These are phyloP conservation scores for Kodamaea kaohsiungensis DNA, from an alignment of 805 yeast genomes.

Conservation along the genomic window DNA sequence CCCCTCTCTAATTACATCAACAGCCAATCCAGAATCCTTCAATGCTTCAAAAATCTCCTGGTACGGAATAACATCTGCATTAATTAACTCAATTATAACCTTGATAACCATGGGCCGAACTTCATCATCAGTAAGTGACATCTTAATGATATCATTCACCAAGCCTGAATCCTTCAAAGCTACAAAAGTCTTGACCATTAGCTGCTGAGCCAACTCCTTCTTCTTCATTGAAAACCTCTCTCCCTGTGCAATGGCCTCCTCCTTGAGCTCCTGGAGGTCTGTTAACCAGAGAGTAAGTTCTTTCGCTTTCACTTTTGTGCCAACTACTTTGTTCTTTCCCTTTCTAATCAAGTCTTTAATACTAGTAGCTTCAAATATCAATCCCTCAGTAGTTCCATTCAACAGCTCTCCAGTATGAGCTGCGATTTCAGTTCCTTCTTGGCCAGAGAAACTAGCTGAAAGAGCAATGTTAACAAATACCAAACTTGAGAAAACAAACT, in stretches of 20 bases:
- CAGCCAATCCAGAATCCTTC: conserved; percentile 30
- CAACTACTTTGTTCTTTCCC: neutral
- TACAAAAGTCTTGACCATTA: conserved; percentile 21
- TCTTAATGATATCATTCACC: conserved; percentile 25
- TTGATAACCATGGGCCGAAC: conserved; percentile 25
- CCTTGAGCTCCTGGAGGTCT: neutral
- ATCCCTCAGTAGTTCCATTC: neutral
- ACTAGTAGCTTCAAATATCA: neutral
- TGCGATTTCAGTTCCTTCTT: neutral
- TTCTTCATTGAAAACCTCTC: neutral
- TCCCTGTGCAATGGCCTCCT: neutral
- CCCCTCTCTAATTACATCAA: conserved; percentile 25
- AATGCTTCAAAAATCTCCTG: conserved; percentile 32
- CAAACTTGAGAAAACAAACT: neutral
- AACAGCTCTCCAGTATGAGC: neutral
- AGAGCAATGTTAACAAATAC: neutral
- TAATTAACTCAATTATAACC: conserved; percentile 25
- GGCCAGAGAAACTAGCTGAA: neutral
- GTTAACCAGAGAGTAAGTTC: neutral
- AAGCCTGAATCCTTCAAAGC: conserved; percentile 32
- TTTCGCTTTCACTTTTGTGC: neutral
- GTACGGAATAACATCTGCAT: conserved; percentile 33
- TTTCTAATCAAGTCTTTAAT: neutral
- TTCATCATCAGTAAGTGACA: conserved; percentile 30
- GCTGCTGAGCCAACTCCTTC: conserved; percentile 10